These are phyloP conservation scores for Plectosphaerella sp. DNA, from an alignment of 2,329 filamentous ascomycete species.

Conservation along the genomic window DNA sequence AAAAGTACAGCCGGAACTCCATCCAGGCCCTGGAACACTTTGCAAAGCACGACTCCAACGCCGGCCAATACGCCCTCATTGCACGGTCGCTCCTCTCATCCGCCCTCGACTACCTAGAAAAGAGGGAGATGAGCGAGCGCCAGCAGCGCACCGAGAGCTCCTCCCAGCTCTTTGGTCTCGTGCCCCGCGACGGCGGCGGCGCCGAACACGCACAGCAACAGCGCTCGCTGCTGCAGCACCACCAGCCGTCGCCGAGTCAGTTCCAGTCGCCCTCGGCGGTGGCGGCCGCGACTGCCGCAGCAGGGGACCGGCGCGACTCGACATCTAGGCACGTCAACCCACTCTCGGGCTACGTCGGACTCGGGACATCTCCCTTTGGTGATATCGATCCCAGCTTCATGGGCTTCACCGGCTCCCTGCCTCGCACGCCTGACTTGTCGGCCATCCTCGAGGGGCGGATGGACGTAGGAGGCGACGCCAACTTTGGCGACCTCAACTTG, in stretches of 20 bases:
- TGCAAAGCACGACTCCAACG: slow-evolving; percentile 43
- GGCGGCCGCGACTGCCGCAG: not conserved
- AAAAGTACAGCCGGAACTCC: slow-evolving; percentile 43
- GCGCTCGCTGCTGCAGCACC: slow-evolving; percentile 11
- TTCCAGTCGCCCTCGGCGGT: not conserved
- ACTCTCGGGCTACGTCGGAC: slow-evolving; percentile 12
- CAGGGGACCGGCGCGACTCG: not conserved
- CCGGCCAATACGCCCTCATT: slow-evolving; percentile 48
- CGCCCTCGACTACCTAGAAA: slow-evolving; percentile 42
- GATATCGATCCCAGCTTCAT: slow-evolving; percentile 33
- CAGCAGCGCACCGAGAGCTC: slow-evolving; percentile 44
- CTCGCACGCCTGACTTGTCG: slow-evolving; percentile 35
- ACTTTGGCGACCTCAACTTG: slow-evolving; percentile 40
- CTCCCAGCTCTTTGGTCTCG: slow-evolving; percentile 45
- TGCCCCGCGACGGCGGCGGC: slow-evolving; percentile 25
- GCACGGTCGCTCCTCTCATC: slow-evolving; percentile 44
- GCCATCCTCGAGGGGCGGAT: slow-evolving; percentile 29
- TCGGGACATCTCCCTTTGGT: slow-evolving; percentile 24
- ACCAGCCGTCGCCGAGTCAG: slow-evolving; percentile 11
- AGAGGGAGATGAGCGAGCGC: slow-evolving; percentile 40
- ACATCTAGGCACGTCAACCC: not conserved
- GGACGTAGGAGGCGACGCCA: slow-evolving; percentile 34
- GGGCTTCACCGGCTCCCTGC: slow-evolving; percentile 29
- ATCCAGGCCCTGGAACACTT: slow-evolving; percentile 46
- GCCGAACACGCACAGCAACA: slow-evolving; percentile 1